Evolutionary conservation across 371 early-diverging fungal genomes (phyloP), one percentile per base, ranked within the genome.

Genomic region (Chytridiales sp.): DNA sequence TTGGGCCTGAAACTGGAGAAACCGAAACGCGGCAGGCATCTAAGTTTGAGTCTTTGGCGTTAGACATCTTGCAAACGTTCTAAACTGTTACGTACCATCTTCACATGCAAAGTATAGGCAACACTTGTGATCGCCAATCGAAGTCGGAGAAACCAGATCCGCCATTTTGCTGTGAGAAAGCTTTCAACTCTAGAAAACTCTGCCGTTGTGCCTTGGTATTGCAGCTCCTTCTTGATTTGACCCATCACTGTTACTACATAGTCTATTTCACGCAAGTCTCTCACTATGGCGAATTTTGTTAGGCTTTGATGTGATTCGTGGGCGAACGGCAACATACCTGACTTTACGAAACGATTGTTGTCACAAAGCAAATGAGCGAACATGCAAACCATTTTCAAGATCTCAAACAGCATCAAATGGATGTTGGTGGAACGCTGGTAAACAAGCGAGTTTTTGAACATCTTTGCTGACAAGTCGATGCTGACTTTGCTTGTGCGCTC

Each of bases 181-280:
- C 40, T 42, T 39, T 73, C 66, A 6, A 75, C 75, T 17, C 68
- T 41, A 6, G 40, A 49, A 44, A 62, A 73, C 11, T 81, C 81
- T 2, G 74, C 70, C 17, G 56, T 64, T 13, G 39, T 32, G 17
- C 81, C 81, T 46, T 73, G 74, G 36, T 73, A 67, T 1, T 56
- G 48, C 30, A 81, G 31, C 38, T 81, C 81, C 61, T 73, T 72
- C 59, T 81, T 81, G n/a, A 81, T 67, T 19, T 64, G 47, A 29
- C 61, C 69, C 62, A 81, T 61, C 30, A 70, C 58, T 24, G 64
- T 68, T 17, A 74, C 71, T 27, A 77, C 67, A 58, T 78, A 78
- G 35, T 81, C 81, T 1, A 76, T 73, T 53, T 75, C 76, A n/a
- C 81, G 66, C 2, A 81, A 49, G 36, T 72, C 63, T n/a, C 67